Base-by-base conservation (phyloP, 495 filamentous ascomycete genomes). In the Gamarada debralockiae region DNA sequence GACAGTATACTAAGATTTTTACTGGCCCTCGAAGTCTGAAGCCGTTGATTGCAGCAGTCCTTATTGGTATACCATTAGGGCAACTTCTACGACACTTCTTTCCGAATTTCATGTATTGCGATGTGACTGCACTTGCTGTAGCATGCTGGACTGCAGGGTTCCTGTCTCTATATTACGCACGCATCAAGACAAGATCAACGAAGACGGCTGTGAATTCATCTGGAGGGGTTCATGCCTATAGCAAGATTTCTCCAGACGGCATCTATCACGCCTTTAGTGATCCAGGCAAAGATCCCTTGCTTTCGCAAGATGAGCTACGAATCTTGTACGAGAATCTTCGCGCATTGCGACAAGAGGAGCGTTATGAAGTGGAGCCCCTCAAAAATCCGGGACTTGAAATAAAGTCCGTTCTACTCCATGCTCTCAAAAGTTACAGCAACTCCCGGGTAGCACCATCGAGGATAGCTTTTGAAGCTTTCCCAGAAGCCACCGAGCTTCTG, bases 61-160 rank as follows among this genome's bases (percentile, higher is more conserved):
- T 69, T 12, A 42, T 78, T 8, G 79, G 77, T 5, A 59, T 83
- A 33, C 65, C 73, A 1, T 29, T 75, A 12, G 78, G 76, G 52
- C 66, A 77, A 22, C 61, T 67, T 15, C 62, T 78, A 1, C 68
- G 65, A 22, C 43, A 67, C 49, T 56, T 46, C 21, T 40, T 67
- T 13, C 71, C 69, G 4, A 10, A 62, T 0, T 77, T 74, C 53
- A 18, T 58, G 1, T 83, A 73, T 58, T 70, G 71, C 14, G 63
- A 68, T 37, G 70, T 79, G 21, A 75, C 79, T 50, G 71, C 76
- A 5, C 65, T 82, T 5, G 77, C 67, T 22, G 53, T 66, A 6
- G 72, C 74, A 14, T 80, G 77, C 13, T 82, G 79, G 79, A 74
- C 65, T 9, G 67, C 74, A 12, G 78, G 74, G 21, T 49, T 80